A percentile compares a stretch with the other conserved stretches of the same genome.
phyloP scores from a whole-genome alignment of 768 basidiomycete species.

The Mycena galopus region DNA sequence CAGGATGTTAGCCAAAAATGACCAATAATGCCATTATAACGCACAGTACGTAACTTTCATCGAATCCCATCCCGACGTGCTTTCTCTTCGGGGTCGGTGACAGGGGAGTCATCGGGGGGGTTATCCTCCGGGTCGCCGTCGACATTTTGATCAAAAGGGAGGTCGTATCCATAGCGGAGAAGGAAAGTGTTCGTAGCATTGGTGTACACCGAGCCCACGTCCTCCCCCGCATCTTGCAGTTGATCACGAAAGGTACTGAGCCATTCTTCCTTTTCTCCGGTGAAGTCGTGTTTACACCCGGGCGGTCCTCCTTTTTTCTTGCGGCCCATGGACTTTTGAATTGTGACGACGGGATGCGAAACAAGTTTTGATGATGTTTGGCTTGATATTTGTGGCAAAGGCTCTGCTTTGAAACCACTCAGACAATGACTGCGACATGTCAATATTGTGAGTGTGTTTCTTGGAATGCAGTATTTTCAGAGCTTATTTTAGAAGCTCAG shows the following conservation, averaged over 20 bases:
- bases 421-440: too few relatives aligned
- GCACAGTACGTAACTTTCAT: neutral
- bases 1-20: neutral
- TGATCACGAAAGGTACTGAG: neutral
- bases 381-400: too few relatives aligned
- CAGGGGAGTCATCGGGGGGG: neutral
- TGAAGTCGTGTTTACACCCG: neutral
- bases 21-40: too few relatives aligned
- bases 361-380: too few relatives aligned
- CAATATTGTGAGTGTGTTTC: too few relatives aligned
- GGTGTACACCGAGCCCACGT: neutral
- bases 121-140: neutral
- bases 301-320: neutral
- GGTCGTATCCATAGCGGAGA: conserved; percentile 1
- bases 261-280: neutral
- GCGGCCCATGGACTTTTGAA: neutral
- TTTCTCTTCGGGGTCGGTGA: neutral
- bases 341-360: too few relatives aligned
- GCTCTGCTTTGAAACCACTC: too few relatives aligned
- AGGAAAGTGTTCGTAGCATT: neutral
- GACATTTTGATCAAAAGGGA: neutral
- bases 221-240: neutral
- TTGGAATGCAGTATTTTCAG: too few relatives aligned
- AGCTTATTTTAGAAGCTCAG: too few relatives aligned
- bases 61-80: neutral